phyloP scores from a whole-genome alignment of 2,329 filamentous ascomycete genomes.

The Phoma herbarum region DNA sequence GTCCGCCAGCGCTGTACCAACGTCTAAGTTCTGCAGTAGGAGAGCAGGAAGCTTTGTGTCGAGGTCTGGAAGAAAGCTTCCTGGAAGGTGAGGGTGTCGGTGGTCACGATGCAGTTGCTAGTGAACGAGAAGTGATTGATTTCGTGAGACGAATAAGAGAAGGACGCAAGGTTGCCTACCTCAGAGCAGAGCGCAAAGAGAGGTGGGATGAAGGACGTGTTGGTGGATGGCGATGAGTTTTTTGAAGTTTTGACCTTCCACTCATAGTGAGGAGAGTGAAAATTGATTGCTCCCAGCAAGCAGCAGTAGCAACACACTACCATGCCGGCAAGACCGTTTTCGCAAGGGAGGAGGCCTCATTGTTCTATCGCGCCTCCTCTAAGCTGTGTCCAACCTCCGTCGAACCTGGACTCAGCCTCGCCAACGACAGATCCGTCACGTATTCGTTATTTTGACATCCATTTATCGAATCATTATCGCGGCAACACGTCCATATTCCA shows the following conservation, averaged over 20 bases:
- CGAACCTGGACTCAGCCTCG: not conserved
- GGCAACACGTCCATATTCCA: not conserved
- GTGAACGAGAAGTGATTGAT: conserved; percentile 83
- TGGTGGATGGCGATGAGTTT: conserved; percentile 78
- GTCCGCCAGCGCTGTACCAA: conserved; percentile 86
- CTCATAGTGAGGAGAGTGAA: not conserved
- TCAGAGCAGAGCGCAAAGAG: conserved; percentile 85
- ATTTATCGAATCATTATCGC: not conserved
- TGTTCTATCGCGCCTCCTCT: not conserved
- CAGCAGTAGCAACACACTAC: not conserved
- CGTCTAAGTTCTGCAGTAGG: conserved; percentile 76
- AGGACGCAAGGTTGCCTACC: conserved; percentile 78
- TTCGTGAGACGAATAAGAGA: conserved; percentile 86
- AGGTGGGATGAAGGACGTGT: conserved; percentile 96
- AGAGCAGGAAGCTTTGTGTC: conserved; percentile 84
- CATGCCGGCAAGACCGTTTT: not conserved
- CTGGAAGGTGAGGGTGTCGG: conserved; percentile 66
- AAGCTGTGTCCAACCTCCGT: not conserved
- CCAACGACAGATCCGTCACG: not conserved
- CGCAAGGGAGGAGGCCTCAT: not conserved
- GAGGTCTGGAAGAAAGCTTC: conserved; percentile 91
- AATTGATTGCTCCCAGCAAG: not conserved
- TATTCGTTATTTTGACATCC: not conserved
- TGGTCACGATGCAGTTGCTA: conserved; percentile 62
- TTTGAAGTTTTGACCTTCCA: not conserved